phyloP scores from a whole-genome alignment of 164 flowering plant genomes.

The Akebia trifoliata region DNA sequence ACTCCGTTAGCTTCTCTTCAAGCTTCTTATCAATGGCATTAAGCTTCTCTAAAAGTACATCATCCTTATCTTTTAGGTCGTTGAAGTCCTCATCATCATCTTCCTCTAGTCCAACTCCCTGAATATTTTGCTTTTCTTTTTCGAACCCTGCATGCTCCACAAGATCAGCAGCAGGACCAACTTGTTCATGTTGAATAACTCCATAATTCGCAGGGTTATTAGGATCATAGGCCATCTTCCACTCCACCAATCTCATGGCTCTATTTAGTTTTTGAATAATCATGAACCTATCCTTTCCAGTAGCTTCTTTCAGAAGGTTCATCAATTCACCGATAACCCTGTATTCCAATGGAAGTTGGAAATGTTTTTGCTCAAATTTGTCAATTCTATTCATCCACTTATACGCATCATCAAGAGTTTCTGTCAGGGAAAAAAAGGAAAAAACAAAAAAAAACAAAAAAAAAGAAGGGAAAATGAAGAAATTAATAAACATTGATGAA shows the following conservation, averaged over 20 bases:
- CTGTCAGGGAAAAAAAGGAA: slow-evolving; percentile 29
- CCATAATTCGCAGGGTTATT: slow-evolving; percentile 83
- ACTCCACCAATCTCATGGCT: slow-evolving; percentile 66
- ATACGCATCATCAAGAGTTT: slow-evolving; percentile 60
- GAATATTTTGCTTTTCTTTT: slow-evolving; percentile 29
- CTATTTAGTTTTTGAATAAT: slow-evolving; percentile 79
- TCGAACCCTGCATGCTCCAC: slow-evolving; percentile 36
- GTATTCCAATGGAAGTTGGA: slow-evolving; percentile 33
- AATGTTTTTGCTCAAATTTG: slow-evolving; percentile 76
- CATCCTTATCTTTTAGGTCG: slow-evolving; percentile 71
- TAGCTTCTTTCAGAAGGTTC: slow-evolving; percentile 51
- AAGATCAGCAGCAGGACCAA: slow-evolving; percentile 29
- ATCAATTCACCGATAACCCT: slow-evolving; percentile 87
- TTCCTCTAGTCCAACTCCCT: slow-evolving; percentile 25
- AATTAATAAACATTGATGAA: neutral
- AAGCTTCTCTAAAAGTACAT: slow-evolving; percentile 56
- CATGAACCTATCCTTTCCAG: slow-evolving; percentile 49
- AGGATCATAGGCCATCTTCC: slow-evolving; percentile 86
- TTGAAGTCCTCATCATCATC: slow-evolving; percentile 49
- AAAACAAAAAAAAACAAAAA: neutral
- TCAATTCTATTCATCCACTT: slow-evolving; percentile 50
- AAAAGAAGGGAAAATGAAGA: neutral
- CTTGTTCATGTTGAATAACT: slow-evolving; percentile 43
- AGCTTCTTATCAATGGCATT: slow-evolving; percentile 73
- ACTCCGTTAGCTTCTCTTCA: slow-evolving; percentile 70